A percentile compares a stretch with the other conserved stretches of the same genome.
Evolutionary conservation across 768 basidiomycete genomes (phyloP).

Genomic region (Lentinula raphanica): DNA sequence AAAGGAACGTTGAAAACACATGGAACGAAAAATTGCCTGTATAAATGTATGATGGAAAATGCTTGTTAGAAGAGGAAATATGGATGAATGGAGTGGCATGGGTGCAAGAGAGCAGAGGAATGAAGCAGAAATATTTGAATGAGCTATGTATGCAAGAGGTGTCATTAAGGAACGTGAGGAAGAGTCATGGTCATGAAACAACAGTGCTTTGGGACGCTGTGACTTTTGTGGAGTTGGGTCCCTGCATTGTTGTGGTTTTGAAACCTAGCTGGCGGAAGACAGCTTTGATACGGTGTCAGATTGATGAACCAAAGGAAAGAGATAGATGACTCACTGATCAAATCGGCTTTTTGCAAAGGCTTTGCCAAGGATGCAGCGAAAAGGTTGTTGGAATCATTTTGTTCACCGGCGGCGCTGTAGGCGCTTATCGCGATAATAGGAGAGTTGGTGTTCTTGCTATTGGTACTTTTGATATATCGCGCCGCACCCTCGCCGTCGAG

Average conservation of each 20-base stretch:
- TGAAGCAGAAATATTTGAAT: conserved; percentile 7
- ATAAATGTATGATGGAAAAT: conserved; percentile 16
- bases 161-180: conserved; percentile 3
- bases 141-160: conserved; percentile 8
- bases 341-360: conserved; percentile 83
- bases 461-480: conserved; percentile 94
- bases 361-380: conserved; percentile 84
- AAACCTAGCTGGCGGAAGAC: conserved; percentile 87
- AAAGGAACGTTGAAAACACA: conserved; percentile 16
- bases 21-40: conserved; percentile 19
- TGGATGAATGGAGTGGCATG: conserved; percentile 8
- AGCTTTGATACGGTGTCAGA: conserved; percentile 20
- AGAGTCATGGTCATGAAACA: conserved; percentile 28
- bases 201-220: conserved; percentile 31
- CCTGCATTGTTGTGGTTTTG: conserved; percentile 74
- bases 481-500: conserved; percentile 97
- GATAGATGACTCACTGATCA: conserved; percentile 45
- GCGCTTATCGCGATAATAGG: conserved; percentile 92
- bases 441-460: conserved; percentile 89
- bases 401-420: conserved; percentile 64
- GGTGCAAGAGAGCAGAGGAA: conserved; percentile 8
- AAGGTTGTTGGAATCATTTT: conserved; percentile 56
- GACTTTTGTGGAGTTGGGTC: conserved; percentile 46
- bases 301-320: conserved; percentile 2
- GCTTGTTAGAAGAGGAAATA: conserved; percentile 7